Conservation (phyloP, 169 alveolate genomes). For the Eimeria praecox region DNA sequence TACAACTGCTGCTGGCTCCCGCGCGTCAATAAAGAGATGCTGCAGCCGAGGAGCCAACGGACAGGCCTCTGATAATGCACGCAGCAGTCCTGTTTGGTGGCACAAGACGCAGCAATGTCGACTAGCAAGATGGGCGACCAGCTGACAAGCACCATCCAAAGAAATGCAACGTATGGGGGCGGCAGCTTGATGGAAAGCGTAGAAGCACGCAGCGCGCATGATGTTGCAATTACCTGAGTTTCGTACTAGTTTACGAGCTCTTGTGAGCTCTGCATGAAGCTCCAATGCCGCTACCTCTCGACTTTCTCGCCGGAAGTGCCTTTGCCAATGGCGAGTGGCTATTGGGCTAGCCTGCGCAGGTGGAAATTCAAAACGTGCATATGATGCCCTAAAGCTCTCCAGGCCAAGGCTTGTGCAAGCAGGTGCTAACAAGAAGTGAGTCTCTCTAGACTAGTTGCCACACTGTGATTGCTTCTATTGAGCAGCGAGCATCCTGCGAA, state of each 20-base stretch:
- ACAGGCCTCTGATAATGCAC: constrained; percentile 20
- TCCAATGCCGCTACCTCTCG: constrained; percentile 60
- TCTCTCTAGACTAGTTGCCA: neutral
- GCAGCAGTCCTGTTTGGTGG: constrained; percentile 36
- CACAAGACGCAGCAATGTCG: neutral
- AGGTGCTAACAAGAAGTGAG: neutral
- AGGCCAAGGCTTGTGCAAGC: neutral
- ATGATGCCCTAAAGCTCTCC: neutral
- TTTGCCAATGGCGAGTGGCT: constrained; percentile 27
- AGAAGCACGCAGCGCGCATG: neutral
- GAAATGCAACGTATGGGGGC: neutral
- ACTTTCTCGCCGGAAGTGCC: constrained; percentile 56
- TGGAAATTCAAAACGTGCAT: neutral
- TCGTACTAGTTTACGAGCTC: neutral
- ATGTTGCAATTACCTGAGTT: constrained; percentile 6
- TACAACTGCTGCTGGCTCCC: constrained; percentile 66
- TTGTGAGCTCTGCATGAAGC: constrained; percentile 43
- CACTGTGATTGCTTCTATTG: neutral
- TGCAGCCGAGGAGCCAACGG: constrained; percentile 63
- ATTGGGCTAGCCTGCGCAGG: constrained; percentile 46
- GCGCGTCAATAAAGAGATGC: constrained; percentile 49
- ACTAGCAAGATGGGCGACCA: neutral
- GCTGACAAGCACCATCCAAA: neutral
- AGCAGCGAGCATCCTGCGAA: neutral
- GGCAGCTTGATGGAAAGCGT: neutral